These are phyloP conservation scores for Monilinia vaccinii-corymbosi DNA, from an alignment of 2,329 filamentous ascomycete genomes.

Conservation along the genomic window DNA sequence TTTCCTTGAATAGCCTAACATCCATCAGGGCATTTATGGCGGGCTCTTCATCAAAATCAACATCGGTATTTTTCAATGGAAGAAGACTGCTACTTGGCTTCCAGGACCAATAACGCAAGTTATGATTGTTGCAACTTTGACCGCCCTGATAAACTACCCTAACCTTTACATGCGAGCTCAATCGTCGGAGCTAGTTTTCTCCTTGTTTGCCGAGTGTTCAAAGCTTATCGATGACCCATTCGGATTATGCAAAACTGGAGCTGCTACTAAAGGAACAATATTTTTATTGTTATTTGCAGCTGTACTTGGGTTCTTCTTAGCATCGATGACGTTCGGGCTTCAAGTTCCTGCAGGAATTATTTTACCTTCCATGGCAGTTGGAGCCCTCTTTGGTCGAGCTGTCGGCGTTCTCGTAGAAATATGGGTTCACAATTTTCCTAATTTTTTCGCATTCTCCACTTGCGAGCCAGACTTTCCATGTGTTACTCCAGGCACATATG, in stretches of 20 bases:
- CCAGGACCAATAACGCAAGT: conserved; percentile 74
- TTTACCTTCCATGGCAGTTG: conserved; percentile 91
- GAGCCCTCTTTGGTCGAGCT: conserved; percentile 80
- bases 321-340: conserved; percentile 83
- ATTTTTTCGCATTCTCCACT: conserved; percentile 6
- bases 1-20: conserved; percentile 12
- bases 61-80: conserved; percentile 76
- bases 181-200: conserved; percentile 81
- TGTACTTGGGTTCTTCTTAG: conserved; percentile 73
- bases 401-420: conserved; percentile 85
- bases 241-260: conserved; percentile 80
- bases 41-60: conserved; percentile 93
- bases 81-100: conserved; percentile 55
- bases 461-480: conserved; percentile 61
- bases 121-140: conserved; percentile 66
- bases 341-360: conserved; percentile 95
- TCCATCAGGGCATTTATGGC: conserved; percentile 70
- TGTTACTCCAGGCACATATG: conserved; percentile 90
- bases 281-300: conserved; percentile 75
- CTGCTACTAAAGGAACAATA: conserved; percentile 73
- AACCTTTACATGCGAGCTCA: conserved; percentile 96
- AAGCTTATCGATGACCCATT: conserved; percentile 76
- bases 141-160: conserved; percentile 86
- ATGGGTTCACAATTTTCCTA: conserved; percentile 54
- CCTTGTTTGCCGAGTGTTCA: conserved; percentile 84